phyloP scores from a whole-genome alignment of 805 yeast species.

The Starmerella scarabaei region DNA sequence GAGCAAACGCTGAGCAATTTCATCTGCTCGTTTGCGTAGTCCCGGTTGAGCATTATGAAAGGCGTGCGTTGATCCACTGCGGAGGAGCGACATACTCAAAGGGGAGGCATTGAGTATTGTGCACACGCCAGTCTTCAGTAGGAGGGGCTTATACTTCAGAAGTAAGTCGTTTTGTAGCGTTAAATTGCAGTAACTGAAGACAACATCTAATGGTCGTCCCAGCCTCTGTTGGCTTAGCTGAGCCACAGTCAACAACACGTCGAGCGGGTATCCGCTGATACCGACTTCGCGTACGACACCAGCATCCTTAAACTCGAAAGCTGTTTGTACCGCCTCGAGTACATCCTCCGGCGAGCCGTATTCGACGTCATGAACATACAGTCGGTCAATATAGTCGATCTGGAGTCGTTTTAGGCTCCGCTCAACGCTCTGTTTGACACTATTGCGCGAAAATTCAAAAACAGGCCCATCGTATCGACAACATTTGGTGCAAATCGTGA shows the following conservation, averaged over 20 bases:
- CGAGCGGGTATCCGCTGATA: slow-evolving; percentile 76
- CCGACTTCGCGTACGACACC: slow-evolving; percentile 61
- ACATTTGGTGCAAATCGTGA: slow-evolving; percentile 70
- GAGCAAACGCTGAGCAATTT: slow-evolving; percentile 37
- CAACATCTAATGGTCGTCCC: slow-evolving; percentile 57
- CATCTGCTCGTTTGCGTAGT: slow-evolving; percentile 36
- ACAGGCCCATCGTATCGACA: slow-evolving; percentile 59
- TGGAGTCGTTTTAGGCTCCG: slow-evolving; percentile 56
- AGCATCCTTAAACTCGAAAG: slow-evolving; percentile 45
- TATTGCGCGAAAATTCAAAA: slow-evolving; percentile 57
- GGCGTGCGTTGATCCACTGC: slow-evolving; percentile 49
- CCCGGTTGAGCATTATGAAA: slow-evolving; percentile 69
- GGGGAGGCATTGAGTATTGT: slow-evolving; percentile 71
- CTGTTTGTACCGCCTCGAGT: slow-evolving; percentile 48
- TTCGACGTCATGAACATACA: slow-evolving; percentile 82
- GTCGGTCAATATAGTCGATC: slow-evolving; percentile 62
- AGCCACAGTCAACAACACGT: slow-evolving; percentile 46
- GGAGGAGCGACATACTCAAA: slow-evolving; percentile 71
- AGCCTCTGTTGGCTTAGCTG: slow-evolving; percentile 23
- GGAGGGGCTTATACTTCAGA: slow-evolving; percentile 35
- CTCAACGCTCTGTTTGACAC: slow-evolving; percentile 47
- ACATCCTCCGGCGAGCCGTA: slow-evolving; percentile 48
- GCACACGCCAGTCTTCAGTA: slow-evolving; percentile 39
- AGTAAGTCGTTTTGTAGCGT: slow-evolving; percentile 62
- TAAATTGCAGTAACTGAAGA: slow-evolving; percentile 68